Base-by-base conservation (phyloP, 106 monocot species). In the Triglochin maritima region DNA sequence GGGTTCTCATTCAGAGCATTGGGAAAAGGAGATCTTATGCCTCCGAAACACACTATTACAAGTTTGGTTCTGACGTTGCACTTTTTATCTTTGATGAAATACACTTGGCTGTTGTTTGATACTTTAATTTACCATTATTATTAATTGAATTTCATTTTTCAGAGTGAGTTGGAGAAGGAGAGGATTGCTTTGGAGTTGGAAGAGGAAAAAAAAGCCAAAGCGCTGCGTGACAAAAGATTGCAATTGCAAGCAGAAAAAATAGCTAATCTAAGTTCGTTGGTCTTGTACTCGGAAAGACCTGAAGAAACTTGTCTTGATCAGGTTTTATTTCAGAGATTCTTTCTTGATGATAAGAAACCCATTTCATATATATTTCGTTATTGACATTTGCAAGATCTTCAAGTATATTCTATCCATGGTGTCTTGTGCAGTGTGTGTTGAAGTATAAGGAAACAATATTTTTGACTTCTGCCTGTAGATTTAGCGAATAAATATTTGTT, bases 141-240 rank as follows among this genome's bases (percentile, higher is more conserved):
- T 69, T 69, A 45, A 47, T 29, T 43, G 51, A 65, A 17, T 56
- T 48, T 63, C n/a, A 11, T 11, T 9, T 57, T 57, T 7, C 72
- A 96, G 92, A 98, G 98, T 81, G 98, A 88, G 79, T 71, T 92
- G 47, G 98, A 92, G 69, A 98, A 92, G 64, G 98, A 98, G 80
- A 86, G 98, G 62, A 98, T 98, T 65, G 81, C 80, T 62, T 78
- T 98, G 60, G 92, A 98, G 83, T 66, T 98, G 64, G 88, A 98
- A 77, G 92, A 86, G 79, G 98, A 98, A 79, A 98, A 86, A 82
- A 98, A 89, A 81, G 92, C 81, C 17, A 91, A 90, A 78, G 98
- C 84, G 68, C 64, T 79, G 11, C 79, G 88, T 60, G 98, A 92
- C 49, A 85, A 60, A 72, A 86, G 86, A 56, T 81, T 98, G 62